Percentiles rank a stretch among this genome's conserved stretches.
Evolutionary conservation across 805 yeast genomes (phyloP).

Genomic region (Clavispora asparagi): DNA sequence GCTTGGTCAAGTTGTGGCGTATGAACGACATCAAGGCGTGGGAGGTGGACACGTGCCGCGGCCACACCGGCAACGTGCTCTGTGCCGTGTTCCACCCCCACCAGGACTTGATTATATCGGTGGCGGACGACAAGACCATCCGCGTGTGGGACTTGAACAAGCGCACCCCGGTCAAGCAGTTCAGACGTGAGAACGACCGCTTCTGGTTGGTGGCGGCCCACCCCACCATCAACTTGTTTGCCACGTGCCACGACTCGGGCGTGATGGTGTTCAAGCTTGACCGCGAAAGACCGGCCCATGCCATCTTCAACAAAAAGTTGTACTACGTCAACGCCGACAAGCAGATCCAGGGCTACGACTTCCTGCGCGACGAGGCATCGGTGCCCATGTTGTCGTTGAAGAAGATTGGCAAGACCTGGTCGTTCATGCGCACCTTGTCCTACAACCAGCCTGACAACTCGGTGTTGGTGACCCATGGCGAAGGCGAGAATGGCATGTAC

Average conservation of each 20-base stretch:
- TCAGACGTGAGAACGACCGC: conserved; percentile 88
- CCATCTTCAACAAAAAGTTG: conserved; percentile 66
- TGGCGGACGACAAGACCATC: conserved; percentile 92
- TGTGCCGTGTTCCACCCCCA: conserved; percentile 89
- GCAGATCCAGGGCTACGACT: conserved; percentile 79
- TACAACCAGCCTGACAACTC: conserved; percentile 92
- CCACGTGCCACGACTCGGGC: conserved; percentile 95
- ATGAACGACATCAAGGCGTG: conserved; percentile 97
- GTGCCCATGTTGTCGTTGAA: conserved; percentile 80
- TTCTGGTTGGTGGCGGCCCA: conserved; percentile 92
- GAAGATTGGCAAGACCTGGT: conserved; percentile 81
- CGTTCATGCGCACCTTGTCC: conserved; percentile 75
- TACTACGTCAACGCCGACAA: conserved; percentile 77
- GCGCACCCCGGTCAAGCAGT: conserved; percentile 89
- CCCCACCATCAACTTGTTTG: conserved; percentile 87
- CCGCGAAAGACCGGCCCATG: conserved; percentile 94
- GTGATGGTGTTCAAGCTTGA: conserved; percentile 96
- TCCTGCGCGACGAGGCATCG: conserved; percentile 55
- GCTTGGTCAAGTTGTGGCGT: conserved; percentile 94
- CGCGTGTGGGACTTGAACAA: conserved; percentile 96
- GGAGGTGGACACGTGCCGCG: conserved; percentile 98
- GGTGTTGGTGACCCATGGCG: conserved; percentile 75
- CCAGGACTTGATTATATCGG: conserved; percentile 87
- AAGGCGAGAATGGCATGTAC: conserved; percentile 60
- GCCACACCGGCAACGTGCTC: conserved; percentile 91